Percentiles rank a stretch among this genome's conserved stretches.
These are phyloP conservation scores for Tribonema minus DNA, from an alignment of 108 stramenopile species.

Conservation along the genomic window DNA sequence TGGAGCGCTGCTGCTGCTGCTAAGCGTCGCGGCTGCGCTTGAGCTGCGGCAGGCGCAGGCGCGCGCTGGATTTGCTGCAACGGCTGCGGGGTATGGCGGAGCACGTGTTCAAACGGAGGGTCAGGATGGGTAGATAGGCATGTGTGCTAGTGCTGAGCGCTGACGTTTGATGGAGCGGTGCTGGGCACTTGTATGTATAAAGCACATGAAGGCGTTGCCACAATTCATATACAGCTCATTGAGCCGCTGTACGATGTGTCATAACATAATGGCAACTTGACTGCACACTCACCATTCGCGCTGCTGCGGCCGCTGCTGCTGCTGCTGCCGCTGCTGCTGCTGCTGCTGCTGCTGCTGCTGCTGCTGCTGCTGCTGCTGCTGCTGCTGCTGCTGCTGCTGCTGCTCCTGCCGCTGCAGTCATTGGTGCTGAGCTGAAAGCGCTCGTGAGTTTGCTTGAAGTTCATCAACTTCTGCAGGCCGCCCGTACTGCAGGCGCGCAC, in stretches of 20 bases:
- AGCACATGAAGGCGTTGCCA: no score
- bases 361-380: not conserved
- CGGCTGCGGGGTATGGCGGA: no score
- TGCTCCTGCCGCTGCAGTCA: not conserved
- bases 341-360: not conserved
- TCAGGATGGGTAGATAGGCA: no score
- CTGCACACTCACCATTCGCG: not conserved
- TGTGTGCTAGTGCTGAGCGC: no score
- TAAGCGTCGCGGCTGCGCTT: no score
- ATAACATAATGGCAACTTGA: not conserved
- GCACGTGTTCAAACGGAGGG: not conserved
- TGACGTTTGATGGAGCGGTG: no score
- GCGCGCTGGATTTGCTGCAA: no score
- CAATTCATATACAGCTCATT: no score
- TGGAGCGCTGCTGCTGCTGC: no score
- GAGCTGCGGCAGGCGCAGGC: no score
- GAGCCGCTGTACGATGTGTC: no score
- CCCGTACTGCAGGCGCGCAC: not conserved
- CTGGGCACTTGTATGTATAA: no score
- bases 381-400: not conserved
- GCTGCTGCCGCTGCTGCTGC: not conserved
- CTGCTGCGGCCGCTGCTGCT: not conserved
- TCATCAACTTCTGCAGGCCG: not conserved
- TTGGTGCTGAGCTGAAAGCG: not conserved
- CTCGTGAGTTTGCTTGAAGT: not conserved